Percentiles rank a stretch among this genome's conserved stretches.
Conservation (phyloP, 257 asterid genomes). For the Ehretia macrophylla region DNA sequence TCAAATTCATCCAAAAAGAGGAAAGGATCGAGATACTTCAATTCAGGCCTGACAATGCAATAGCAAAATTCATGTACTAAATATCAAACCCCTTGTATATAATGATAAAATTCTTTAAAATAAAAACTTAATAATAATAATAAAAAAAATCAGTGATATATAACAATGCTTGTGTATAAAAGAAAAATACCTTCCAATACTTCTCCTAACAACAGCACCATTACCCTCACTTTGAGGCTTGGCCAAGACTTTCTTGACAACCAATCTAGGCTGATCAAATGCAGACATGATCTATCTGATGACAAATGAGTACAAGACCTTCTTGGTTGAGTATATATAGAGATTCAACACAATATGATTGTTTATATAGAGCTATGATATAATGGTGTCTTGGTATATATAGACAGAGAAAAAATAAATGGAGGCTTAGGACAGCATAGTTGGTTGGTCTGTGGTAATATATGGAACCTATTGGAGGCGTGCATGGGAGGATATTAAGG, state of each 20-base stretch:
- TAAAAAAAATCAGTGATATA: neutral
- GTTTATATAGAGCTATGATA: no score
- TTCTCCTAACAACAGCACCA: constrained; percentile 86
- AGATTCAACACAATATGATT: neutral
- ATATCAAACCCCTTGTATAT: no score
- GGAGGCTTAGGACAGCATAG: neutral
- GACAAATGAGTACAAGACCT: neutral
- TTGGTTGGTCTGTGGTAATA: neutral
- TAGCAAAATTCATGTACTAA: neutral
- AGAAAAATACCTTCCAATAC: constrained; percentile 69
- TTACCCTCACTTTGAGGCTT: constrained; percentile 84
- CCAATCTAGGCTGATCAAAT: constrained; percentile 51
- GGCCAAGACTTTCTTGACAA: constrained; percentile 65
- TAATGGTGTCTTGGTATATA: neutral
- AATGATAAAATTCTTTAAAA: no score
- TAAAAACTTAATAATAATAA: no score
- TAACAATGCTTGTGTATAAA: neutral
- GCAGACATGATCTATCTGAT: constrained; percentile 35
- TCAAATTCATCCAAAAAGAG: constrained; percentile 85
- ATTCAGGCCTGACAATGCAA: constrained; percentile 59
- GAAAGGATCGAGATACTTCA: constrained; percentile 84
- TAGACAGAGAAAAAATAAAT: no score
- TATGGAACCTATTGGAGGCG: neutral
- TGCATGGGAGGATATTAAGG: neutral
- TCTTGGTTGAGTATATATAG: neutral